A percentile compares a stretch with the other conserved stretches of the same genome.
Evolutionary conservation across 495 filamentous ascomycete species (phyloP).

Genomic region (Neurospora tetraspora): DNA sequence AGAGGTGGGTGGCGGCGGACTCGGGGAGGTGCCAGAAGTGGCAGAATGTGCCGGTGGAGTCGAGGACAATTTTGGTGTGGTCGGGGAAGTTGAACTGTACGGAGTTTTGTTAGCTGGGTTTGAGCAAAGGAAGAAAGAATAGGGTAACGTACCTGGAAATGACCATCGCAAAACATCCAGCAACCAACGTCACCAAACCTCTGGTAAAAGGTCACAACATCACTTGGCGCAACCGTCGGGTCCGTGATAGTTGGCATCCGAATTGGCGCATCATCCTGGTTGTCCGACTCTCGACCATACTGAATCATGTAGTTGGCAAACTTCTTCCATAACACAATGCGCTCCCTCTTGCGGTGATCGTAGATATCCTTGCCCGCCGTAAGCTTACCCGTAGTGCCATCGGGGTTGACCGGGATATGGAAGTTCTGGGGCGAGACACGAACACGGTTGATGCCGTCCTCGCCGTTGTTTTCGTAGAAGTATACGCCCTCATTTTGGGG

Average conservation of each 20-base stretch:
- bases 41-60: constrained; percentile 62
- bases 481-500: constrained; percentile 57
- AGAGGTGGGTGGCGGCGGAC: constrained; percentile 53
- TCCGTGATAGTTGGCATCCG: constrained; percentile 43
- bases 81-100: constrained; percentile 89
- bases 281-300: constrained; percentile 43
- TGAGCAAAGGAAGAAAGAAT: neutral
- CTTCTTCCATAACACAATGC: constrained; percentile 75
- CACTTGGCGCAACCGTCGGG: constrained; percentile 33
- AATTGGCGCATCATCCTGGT: constrained; percentile 33
- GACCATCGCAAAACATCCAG: constrained; percentile 82
- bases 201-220: constrained; percentile 82
- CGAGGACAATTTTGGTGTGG: constrained; percentile 85
- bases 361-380: constrained; percentile 43
- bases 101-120: constrained; percentile 1
- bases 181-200: constrained; percentile 77
- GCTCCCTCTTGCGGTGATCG: constrained; percentile 60
- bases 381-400: constrained; percentile 44
- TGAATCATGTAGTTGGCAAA: constrained; percentile 91
- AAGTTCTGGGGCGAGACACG: constrained; percentile 52
- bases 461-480: constrained; percentile 67
- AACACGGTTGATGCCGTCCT: constrained; percentile 53
- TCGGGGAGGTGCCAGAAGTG: constrained; percentile 77
- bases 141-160: constrained; percentile 53
- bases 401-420: constrained; percentile 38